A percentile compares a stretch with the other conserved stretches of the same genome.
Evolutionary conservation across 768 basidiomycete species (phyloP).

Genomic region (Mycena maculata): DNA sequence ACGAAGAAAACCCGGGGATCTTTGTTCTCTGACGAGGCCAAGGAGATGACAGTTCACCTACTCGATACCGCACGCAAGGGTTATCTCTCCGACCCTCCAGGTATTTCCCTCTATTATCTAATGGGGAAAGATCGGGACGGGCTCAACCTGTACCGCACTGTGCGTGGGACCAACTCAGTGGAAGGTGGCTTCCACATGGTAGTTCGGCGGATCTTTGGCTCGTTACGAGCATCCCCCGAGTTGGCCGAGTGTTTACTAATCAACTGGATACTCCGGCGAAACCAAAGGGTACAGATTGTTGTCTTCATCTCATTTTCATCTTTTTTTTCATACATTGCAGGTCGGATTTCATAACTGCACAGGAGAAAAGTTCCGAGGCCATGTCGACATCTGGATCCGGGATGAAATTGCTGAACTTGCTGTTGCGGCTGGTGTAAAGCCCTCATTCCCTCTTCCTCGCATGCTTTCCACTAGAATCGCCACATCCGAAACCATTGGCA

Average conservation of each 20-base stretch:
- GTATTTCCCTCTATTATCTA: background rate
- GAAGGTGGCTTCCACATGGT: background rate
- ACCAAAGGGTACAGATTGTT: background rate
- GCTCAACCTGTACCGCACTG: background rate
- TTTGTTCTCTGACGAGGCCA: too few relatives aligned
- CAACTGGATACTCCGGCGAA: slow-evolving; percentile 21
- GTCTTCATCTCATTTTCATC: background rate
- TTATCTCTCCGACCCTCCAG: too few relatives aligned
- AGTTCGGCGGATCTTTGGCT: slow-evolving; percentile 1
- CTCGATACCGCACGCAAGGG: too few relatives aligned
- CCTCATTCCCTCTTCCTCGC: slow-evolving; percentile 4
- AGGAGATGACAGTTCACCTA: too few relatives aligned
- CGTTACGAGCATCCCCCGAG: slow-evolving; percentile 8
- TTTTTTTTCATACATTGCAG: background rate
- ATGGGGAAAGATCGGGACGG: background rate
- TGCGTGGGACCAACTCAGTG: background rate
- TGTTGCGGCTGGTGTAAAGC: background rate
- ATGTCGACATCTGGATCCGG: background rate
- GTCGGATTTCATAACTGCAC: slow-evolving; percentile 10
- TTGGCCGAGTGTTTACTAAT: slow-evolving; percentile 5
- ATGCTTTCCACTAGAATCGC: background rate
- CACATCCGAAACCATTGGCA: slow-evolving; percentile 3
- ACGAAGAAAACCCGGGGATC: background rate
- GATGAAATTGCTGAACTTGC: slow-evolving; percentile 8
- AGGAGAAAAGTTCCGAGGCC: background rate